phyloP scores from a whole-genome alignment of 768 basidiomycete species.

The Sutorius australiensis region DNA sequence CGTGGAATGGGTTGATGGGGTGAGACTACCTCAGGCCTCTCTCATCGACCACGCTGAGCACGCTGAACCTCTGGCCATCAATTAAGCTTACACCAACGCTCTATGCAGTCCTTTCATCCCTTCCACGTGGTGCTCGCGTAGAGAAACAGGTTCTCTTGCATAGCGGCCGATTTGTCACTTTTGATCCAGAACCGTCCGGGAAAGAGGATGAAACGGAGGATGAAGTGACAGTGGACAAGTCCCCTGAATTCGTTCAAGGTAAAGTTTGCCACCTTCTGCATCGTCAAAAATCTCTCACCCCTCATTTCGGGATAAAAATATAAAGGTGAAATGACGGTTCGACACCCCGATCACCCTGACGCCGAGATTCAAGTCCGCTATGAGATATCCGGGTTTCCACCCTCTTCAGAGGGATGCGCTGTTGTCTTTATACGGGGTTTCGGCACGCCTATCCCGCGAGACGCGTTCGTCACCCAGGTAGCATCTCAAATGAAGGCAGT shows the following conservation, averaged over 20 bases:
- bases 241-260: conserved; percentile 45
- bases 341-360: conserved; percentile 2
- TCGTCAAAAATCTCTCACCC: background rate
- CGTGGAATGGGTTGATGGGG: conserved; percentile 26
- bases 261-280: background rate
- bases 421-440: conserved; percentile 42
- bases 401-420: conserved; percentile 37
- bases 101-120: conserved; percentile 55
- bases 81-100: conserved; percentile 40
- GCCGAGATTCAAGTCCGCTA: conserved; percentile 33
- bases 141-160: conserved; percentile 77
- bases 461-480: conserved; percentile 10
- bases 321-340: conserved; percentile 14
- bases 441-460: background rate
- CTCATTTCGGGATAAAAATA: background rate
- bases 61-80: background rate
- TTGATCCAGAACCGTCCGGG: conserved; percentile 21
- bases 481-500: conserved; percentile 13
- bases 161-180: conserved; percentile 52
- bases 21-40: conserved; percentile 7
- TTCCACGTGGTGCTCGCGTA: conserved; percentile 69
- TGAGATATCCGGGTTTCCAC: conserved; percentile 47
- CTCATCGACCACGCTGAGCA: background rate
- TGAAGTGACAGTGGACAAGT: conserved; percentile 30
- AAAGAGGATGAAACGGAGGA: conserved; percentile 39